Evolutionary conservation across 2,329 filamentous ascomycete species (phyloP).

Genomic region (Ascochyta viciae-villosae): DNA sequence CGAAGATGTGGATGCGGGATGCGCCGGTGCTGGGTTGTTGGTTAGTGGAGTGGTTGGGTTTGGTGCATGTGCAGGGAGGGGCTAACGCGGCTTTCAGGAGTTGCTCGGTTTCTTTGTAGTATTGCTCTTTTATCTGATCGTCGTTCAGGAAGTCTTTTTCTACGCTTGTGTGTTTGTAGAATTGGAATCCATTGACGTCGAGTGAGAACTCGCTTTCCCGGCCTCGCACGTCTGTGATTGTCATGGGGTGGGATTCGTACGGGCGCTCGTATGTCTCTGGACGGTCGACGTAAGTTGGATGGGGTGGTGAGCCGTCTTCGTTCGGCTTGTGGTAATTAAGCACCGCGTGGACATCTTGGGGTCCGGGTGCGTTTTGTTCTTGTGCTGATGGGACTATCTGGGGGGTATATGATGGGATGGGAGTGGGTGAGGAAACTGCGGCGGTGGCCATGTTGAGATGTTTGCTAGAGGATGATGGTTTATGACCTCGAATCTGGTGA

Average conservation of each 20-base stretch:
- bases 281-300: constrained; percentile 37
- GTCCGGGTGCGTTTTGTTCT: not conserved
- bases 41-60: not conserved
- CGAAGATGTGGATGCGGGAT: constrained; percentile 65
- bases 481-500: not conserved
- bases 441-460: constrained; percentile 35
- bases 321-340: constrained; percentile 40
- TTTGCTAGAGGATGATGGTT: not conserved
- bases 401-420: constrained; percentile 24
- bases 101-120: constrained; percentile 46
- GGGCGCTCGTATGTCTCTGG: constrained; percentile 46
- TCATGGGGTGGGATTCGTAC: constrained; percentile 33
- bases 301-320: constrained; percentile 39
- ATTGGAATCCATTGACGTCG: constrained; percentile 51
- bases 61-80: not conserved
- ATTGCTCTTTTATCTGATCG: constrained; percentile 42
- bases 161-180: constrained; percentile 36
- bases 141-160: constrained; percentile 49
- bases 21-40: constrained; percentile 59
- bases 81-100: constrained; percentile 49
- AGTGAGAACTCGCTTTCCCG: constrained; percentile 53
- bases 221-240: constrained; percentile 55
- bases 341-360: constrained; percentile 36
- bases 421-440: constrained; percentile 31
- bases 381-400: constrained; percentile 19